Conservation (phyloP, 495 filamentous ascomycete genomes). For the Daldinia concentrica region DNA sequence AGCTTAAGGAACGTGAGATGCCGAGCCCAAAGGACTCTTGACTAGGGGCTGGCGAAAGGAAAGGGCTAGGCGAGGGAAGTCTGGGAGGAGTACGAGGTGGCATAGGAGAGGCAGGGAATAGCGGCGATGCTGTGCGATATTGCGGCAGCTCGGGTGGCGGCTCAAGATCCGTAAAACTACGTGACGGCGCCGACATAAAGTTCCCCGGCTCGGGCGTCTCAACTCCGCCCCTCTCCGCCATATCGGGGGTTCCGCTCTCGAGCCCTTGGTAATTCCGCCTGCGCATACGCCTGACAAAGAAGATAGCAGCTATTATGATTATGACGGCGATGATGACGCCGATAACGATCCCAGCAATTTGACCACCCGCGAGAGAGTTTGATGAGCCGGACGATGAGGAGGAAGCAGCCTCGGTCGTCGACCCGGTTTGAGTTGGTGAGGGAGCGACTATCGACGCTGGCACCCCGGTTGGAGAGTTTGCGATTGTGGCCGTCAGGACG, state of each 20-base stretch:
- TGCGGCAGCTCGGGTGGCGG: conserved; percentile 16
- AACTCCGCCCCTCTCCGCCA: conserved; percentile 45
- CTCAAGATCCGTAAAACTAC: conserved; percentile 18
- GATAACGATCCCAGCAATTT: conserved; percentile 59
- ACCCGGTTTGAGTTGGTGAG: conserved; percentile 23
- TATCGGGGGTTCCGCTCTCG: conserved; percentile 52
- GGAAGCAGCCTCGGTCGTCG: conserved; percentile 13
- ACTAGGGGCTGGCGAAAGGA: conserved; percentile 27
- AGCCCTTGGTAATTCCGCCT: conserved; percentile 47
- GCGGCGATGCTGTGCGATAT: conserved; percentile 27
- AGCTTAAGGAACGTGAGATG: conserved; percentile 48
- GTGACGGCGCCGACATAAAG: conserved; percentile 26
- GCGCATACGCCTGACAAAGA: conserved; percentile 53
- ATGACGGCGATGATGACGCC: conserved; percentile 53
- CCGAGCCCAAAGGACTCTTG: conserved; percentile 55
- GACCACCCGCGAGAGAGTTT: conserved; percentile 46
- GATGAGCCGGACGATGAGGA: conserved; percentile 18
- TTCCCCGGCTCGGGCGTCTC: conserved; percentile 29
- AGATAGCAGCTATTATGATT: conserved; percentile 52
- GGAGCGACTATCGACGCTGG: conserved; percentile 35
- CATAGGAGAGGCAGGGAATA: conserved; percentile 11
- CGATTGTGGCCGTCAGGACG: conserved; percentile 63
- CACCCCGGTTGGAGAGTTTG: conserved; percentile 25
- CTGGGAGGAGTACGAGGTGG: conserved; percentile 24
- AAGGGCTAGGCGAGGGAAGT: conserved; percentile 37